These are phyloP conservation scores for Dactylellina haptotyla DNA, from an alignment of 2,329 filamentous ascomycete genomes.

Conservation along the genomic window DNA sequence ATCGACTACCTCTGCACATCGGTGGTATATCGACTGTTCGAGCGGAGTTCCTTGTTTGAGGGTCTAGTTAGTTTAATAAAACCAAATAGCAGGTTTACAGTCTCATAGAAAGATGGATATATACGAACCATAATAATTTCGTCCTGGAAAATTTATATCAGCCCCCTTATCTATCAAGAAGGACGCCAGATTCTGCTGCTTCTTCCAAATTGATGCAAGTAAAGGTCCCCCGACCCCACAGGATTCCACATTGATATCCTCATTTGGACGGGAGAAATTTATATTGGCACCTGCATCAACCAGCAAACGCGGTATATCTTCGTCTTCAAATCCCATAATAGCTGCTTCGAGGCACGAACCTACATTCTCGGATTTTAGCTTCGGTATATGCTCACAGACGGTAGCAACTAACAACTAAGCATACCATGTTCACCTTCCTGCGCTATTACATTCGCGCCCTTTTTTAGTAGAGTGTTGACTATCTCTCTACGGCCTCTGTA, in stretches of 20 bases:
- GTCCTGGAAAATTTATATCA: background rate
- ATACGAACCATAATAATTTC: slow-evolving; percentile 2
- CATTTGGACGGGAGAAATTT: background rate
- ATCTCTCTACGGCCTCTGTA: background rate
- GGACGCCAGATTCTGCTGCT: background rate
- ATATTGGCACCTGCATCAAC: slow-evolving; percentile 18
- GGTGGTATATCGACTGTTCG: background rate
- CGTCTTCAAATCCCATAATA: background rate
- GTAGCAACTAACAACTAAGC: no score
- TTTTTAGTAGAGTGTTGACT: slow-evolving; percentile 6
- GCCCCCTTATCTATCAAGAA: slow-evolving; percentile 21
- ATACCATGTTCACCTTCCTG: slow-evolving; percentile 9
- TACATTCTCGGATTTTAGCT: background rate
- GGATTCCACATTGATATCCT: background rate
- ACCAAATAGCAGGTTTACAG: background rate
- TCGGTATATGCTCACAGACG: no score
- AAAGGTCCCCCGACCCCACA: slow-evolving; percentile 4
- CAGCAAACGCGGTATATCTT: background rate
- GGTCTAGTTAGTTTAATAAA: background rate
- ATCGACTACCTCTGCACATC: slow-evolving; percentile 4
- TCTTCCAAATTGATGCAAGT: background rate
- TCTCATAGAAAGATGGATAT: background rate
- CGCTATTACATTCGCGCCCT: slow-evolving; percentile 16
- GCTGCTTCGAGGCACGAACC: slow-evolving; percentile 16
- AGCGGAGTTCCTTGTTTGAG: slow-evolving; percentile 11